Conservation (phyloP, 2,329 filamentous ascomycete species). For the Nannizziopsis barbatae region DNA sequence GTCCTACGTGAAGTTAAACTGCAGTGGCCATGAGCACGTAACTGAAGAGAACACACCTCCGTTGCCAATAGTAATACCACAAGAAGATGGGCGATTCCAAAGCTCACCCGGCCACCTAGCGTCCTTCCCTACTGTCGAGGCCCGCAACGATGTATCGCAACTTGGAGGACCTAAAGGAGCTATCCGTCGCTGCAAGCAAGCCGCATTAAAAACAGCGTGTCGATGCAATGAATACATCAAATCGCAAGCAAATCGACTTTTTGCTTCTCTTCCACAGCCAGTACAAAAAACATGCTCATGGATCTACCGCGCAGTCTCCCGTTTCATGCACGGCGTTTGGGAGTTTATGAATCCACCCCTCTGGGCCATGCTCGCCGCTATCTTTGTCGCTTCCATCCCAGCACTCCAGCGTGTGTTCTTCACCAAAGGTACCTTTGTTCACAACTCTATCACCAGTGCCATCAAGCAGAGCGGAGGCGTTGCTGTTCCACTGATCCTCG, state of each 20-base stretch:
- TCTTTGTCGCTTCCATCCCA: conserved; percentile 81
- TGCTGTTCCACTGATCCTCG: conserved; percentile 86
- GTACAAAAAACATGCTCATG: conserved; percentile 42
- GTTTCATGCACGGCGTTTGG: conserved; percentile 59
- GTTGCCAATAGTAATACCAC: conserved; percentile 1
- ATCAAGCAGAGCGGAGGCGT: conserved; percentile 77
- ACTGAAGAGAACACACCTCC: conserved; percentile 1
- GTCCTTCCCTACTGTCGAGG: conserved; percentile 31
- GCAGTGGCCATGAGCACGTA: neutral
- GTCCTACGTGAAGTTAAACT: conserved; percentile 26
- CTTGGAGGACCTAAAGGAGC: conserved; percentile 14
- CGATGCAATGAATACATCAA: conserved; percentile 15
- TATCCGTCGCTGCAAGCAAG: neutral
- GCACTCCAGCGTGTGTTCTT: conserved; percentile 77
- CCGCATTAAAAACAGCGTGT: neutral
- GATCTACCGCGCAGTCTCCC: conserved; percentile 33
- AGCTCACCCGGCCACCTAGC: conserved; percentile 46
- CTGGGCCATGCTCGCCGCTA: conserved; percentile 91
- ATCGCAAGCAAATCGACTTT: conserved; percentile 32
- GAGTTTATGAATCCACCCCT: conserved; percentile 97
- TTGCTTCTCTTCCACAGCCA: conserved; percentile 38
- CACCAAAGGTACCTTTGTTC: conserved; percentile 73
- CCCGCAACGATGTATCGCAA: conserved; percentile 9
- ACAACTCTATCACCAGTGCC: conserved; percentile 84
- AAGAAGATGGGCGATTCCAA: conserved; percentile 22